phyloP scores from a whole-genome alignment of 192 early-diverging fungal species.

The Backusella sp. region DNA sequence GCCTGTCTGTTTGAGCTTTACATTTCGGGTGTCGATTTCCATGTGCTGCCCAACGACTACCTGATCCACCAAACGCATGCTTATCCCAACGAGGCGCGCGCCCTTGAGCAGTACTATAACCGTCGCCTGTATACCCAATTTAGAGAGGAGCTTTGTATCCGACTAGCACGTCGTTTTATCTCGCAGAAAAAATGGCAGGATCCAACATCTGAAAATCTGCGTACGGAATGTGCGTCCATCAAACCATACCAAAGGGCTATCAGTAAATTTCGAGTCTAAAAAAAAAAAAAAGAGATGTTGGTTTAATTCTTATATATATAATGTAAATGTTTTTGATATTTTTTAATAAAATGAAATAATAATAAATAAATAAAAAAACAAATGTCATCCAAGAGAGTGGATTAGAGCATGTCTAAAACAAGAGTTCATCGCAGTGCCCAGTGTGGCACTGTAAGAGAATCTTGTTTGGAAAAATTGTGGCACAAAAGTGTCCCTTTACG shows the following conservation, averaged over 20 bases:
- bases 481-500: too few relatives aligned
- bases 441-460: too few relatives aligned
- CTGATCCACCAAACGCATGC: constrained; percentile 55
- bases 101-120: constrained; percentile 50
- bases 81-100: constrained; percentile 46
- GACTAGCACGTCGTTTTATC: constrained; percentile 47
- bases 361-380: too few relatives aligned
- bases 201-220: constrained; percentile 38
- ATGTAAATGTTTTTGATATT: not conserved
- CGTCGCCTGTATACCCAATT: constrained; percentile 45
- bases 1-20: constrained; percentile 57
- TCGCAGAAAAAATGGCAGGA: constrained; percentile 33
- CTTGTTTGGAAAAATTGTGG: too few relatives aligned
- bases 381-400: too few relatives aligned
- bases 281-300: not conserved
- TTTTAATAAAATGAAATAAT: not conserved
- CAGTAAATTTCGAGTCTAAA: not conserved
- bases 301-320: not conserved
- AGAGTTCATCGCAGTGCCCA: too few relatives aligned
- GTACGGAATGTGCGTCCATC: constrained; percentile 30
- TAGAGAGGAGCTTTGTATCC: constrained; percentile 49
- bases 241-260: constrained; percentile 8
- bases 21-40: constrained; percentile 51
- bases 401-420: too few relatives aligned
- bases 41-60: constrained; percentile 52